These are phyloP conservation scores for Gamsiella multidivaricata DNA, from an alignment of 192 early-diverging fungal genomes.

Conservation along the genomic window DNA sequence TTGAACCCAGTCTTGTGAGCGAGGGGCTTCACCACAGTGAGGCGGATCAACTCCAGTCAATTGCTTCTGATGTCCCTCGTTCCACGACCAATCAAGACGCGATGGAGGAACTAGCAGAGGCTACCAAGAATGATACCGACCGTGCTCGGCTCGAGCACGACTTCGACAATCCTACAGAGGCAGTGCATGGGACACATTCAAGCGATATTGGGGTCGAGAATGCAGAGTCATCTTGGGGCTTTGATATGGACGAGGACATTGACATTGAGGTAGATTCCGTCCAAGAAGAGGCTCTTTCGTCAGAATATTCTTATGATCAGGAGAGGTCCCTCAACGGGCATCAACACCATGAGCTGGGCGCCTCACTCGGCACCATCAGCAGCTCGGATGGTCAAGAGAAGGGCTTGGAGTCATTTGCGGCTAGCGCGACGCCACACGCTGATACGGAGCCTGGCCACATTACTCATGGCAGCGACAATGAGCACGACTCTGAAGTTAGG, in stretches of 20 bases:
- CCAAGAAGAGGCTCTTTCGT: neutral
- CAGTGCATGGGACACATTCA: neutral
- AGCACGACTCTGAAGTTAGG: slow-evolving; percentile 39
- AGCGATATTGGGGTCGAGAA: neutral
- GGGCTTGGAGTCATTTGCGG: neutral
- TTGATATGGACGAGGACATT: slow-evolving; percentile 28
- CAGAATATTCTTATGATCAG: neutral
- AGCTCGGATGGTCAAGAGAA: neutral
- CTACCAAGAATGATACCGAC: no score
- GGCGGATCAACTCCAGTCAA: neutral
- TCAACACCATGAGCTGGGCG: neutral
- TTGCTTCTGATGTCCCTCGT: no score
- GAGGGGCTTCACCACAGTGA: neutral
- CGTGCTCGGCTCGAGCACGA: no score
- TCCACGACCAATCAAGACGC: no score
- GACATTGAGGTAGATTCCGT: neutral
- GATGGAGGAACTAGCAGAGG: no score
- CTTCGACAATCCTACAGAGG: no score
- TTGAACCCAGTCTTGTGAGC: neutral
- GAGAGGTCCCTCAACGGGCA: neutral
- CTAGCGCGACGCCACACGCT: no score
- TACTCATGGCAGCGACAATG: slow-evolving; percentile 21
- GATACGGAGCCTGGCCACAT: neutral
- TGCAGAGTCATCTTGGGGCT: slow-evolving; percentile 29
- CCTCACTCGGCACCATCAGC: neutral